Evolutionary conservation across 176 grass and related monocot species (phyloP).

Genomic region (Lolium perenne): DNA sequence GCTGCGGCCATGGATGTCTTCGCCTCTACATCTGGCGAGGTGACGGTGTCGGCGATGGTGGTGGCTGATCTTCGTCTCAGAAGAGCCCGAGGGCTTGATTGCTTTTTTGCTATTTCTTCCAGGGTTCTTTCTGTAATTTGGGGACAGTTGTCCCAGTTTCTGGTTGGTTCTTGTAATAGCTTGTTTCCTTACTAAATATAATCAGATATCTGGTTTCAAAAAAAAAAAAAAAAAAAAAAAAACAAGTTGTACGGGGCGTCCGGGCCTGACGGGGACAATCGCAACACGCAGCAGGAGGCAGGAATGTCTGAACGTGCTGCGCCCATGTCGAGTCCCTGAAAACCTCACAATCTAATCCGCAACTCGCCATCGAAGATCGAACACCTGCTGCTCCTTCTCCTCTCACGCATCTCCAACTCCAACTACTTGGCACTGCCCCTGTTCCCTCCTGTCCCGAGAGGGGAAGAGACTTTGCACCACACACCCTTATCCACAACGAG

Average conservation of each 20-base stretch:
- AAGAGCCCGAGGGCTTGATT: too few species aligned
- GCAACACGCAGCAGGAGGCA: conserved; percentile 10
- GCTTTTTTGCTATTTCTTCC: too few species aligned
- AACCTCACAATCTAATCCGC: conserved; percentile 41
- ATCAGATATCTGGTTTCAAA: too few species aligned
- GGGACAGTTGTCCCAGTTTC: too few species aligned
- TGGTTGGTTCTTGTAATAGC: too few species aligned
- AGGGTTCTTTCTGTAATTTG: too few species aligned
- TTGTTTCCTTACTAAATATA: too few species aligned
- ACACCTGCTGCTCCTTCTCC: conserved; percentile 4
- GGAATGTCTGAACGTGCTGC: conserved; percentile 53
- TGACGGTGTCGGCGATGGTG: too few species aligned
- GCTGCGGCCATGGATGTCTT: too few species aligned
- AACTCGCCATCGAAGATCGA: conserved; percentile 19
- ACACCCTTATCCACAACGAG: conserved; percentile 60
- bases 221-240: too few species aligned
- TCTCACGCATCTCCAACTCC: conserved; percentile 2
- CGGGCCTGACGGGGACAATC: conserved; percentile 26
- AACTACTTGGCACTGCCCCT: not conserved
- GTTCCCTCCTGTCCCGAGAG: not conserved
- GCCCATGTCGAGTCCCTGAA: conserved; percentile 55
- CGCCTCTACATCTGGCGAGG: too few species aligned
- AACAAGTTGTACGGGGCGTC: not conserved
- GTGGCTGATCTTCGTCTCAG: too few species aligned
- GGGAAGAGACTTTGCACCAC: conserved; percentile 40